A percentile compares a stretch with the other conserved stretches of the same genome.
These are phyloP conservation scores for Cladophialophora carrionii DNA, from an alignment of 2,329 filamentous ascomycete species.

Conservation along the genomic window DNA sequence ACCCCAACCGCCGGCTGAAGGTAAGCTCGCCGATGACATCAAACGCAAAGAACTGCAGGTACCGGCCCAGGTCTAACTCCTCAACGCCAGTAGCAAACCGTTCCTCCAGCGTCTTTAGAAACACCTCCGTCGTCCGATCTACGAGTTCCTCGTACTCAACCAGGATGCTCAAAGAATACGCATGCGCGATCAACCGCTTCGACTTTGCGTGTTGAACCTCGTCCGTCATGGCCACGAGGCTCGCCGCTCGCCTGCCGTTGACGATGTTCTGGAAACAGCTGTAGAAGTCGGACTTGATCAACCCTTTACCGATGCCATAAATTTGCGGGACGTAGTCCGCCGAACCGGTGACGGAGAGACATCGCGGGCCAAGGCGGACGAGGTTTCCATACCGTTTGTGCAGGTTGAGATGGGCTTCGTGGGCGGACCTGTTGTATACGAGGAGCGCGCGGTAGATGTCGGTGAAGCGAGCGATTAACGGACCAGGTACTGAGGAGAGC, in stretches of 20 bases:
- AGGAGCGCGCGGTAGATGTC: conserved; percentile 40
- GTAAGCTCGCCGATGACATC: conserved; percentile 47
- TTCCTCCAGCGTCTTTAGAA: conserved; percentile 39
- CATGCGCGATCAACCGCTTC: conserved; percentile 46
- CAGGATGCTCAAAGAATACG: conserved; percentile 50
- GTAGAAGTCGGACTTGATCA: conserved; percentile 41
- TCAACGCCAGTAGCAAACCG: conserved; percentile 31
- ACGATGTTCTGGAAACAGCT: conserved; percentile 40
- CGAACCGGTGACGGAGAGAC: conserved; percentile 39
- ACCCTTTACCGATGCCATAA: conserved; percentile 36
- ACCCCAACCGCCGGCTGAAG: conserved; percentile 43
- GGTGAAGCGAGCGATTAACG: conserved; percentile 38
- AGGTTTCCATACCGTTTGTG: conserved; percentile 41
- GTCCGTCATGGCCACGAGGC: conserved; percentile 47
- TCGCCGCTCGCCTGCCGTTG: conserved; percentile 40
- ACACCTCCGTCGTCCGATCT: conserved; percentile 42
- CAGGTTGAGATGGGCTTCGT: conserved; percentile 36
- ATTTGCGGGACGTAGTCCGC: conserved; percentile 33
- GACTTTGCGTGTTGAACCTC: conserved; percentile 49
- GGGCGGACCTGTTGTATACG: conserved; percentile 37
- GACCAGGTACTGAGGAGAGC: conserved; percentile 40
- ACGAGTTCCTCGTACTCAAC: conserved; percentile 48
- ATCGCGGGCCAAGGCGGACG: conserved; percentile 42
- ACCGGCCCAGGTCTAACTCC: conserved; percentile 40
- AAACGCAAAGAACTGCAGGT: conserved; percentile 45